A percentile compares a stretch with the other conserved stretches of the same genome.
Conservation (phyloP, 2,329 filamentous ascomycete species). For the Rutstroemia sydowiana region DNA sequence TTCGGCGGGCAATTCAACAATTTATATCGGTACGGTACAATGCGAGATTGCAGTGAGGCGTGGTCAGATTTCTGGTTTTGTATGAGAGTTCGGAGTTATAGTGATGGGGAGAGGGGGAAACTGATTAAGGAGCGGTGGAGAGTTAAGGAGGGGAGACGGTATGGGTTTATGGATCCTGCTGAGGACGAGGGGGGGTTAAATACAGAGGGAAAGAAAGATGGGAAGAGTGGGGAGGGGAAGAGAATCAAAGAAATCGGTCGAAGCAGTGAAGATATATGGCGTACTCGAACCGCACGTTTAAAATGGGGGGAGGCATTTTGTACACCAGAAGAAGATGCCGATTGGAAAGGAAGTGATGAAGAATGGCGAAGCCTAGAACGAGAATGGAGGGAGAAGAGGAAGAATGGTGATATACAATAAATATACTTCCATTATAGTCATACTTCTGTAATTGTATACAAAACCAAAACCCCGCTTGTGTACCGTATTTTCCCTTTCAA, state of each 20-base stretch:
- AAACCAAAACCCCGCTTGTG: no score
- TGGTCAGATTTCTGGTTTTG: constrained; percentile 98
- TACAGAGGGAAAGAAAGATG: constrained; percentile 55
- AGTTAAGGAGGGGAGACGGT: constrained; percentile 48
- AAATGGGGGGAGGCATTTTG: constrained; percentile 32
- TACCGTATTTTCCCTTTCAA: no score
- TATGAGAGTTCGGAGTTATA: constrained; percentile 70
- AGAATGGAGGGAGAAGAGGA: constrained; percentile 20
- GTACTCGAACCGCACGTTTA: constrained; percentile 58
- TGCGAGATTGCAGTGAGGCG: constrained; percentile 72
- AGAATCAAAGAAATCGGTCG: constrained; percentile 57
- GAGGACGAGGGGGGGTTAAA: no score
- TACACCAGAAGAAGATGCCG: not conserved
- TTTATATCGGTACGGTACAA: constrained; percentile 76
- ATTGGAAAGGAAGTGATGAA: constrained; percentile 5
- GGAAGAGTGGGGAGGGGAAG: constrained; percentile 40
- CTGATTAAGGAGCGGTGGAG: constrained; percentile 32
- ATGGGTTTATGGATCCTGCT: constrained; percentile 56
- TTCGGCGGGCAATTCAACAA: constrained; percentile 87
- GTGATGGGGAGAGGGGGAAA: constrained; percentile 49
- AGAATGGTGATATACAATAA: not conserved
- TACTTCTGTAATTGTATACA: no score
- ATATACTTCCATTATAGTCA: no score
- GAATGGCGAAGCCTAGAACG: constrained; percentile 26
- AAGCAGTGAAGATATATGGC: constrained; percentile 90